A percentile compares a stretch with the other conserved stretches of the same genome.
phyloP scores from a whole-genome alignment of 164 flowering plant genomes.

The Dillenia turbinata region DNA sequence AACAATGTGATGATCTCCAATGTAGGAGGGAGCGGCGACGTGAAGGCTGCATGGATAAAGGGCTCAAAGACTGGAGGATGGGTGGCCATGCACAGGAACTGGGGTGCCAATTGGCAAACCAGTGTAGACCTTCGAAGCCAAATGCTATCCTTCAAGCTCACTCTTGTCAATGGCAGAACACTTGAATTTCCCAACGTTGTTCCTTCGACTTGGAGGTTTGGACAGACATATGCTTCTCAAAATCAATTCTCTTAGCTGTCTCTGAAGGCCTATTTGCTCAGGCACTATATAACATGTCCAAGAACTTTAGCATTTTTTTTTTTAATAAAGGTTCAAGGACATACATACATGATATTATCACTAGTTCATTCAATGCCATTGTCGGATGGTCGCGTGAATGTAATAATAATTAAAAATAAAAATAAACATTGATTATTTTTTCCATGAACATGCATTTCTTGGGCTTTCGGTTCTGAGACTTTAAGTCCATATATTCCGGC shows the following conservation, averaged over 20 bases:
- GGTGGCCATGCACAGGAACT: slow-evolving; percentile 66
- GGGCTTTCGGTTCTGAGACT: too few species aligned
- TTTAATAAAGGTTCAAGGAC: too few species aligned
- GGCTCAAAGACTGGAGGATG: slow-evolving; percentile 39
- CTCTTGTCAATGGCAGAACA: slow-evolving; percentile 47
- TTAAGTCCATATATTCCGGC: too few species aligned
- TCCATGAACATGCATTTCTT: too few species aligned
- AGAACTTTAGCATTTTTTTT: too few species aligned
- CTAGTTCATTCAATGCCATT: too few species aligned
- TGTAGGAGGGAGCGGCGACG: slow-evolving; percentile 69
- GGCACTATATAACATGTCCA: too few species aligned
- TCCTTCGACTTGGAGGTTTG: slow-evolving; percentile 64
- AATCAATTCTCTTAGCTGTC: slow-evolving; percentile 36
- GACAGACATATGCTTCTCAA: slow-evolving; percentile 60
- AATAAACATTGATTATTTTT: too few species aligned
- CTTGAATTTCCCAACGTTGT: slow-evolving; percentile 44
- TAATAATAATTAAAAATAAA: too few species aligned
- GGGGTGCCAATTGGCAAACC: slow-evolving; percentile 90
- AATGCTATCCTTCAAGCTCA: slow-evolving; percentile 45
- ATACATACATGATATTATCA: too few species aligned
- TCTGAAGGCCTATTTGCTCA: too few species aligned
- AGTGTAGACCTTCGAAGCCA: slow-evolving; percentile 39
- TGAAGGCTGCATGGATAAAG: slow-evolving; percentile 56
- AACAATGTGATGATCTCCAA: slow-evolving; percentile 73
- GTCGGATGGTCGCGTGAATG: too few species aligned